Evolutionary conservation across 2,329 filamentous ascomycete genomes (phyloP), one percentile per base, ranked within the genome.

Genomic region (Botrytis galanthina): DNA sequence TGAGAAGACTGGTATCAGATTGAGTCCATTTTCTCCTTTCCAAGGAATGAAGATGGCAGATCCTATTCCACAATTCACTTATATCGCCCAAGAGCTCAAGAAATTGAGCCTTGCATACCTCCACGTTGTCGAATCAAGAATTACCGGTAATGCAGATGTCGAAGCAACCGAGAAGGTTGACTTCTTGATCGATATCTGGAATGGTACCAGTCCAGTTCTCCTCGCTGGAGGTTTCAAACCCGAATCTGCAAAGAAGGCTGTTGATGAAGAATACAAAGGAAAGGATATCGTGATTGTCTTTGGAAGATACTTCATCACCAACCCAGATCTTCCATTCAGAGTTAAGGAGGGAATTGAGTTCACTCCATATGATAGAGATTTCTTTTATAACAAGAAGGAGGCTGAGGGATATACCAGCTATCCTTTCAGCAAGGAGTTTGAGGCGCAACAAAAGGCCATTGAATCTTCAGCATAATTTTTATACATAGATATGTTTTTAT

Each of bases 21-120:
- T 93, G 3, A 87, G 85, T 10, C 91, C 91, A 0, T 92, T 85
- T 82, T 87, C 85, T 68, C 81, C 82, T 0, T 92, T 89, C 82
- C 88, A 92, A 74, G 86, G 85, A 46, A 90, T 92, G 90, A 82
- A 83, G 46, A 91, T 92, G 88, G 76, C 80, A 0, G 85, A 93
- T 62, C 90, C 90, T 0, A 78, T 88, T 14, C 87, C 90, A 0
- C 90, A 93, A 75, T 93, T 92, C 78, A 83, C 82, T 0, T 84
- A 92, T 77, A 79, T 92, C 12, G 84, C 89, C 60, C 77, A 82
- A 46, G 84, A 86, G 60, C 82, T 89, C 18, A 86, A 84, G 71
- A 80, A 83, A 39, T 79, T 90, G 1, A 84, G 86, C 1, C 82
- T 93, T 22, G 86, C 89, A 0, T 92, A 89, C 78, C 79, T 91